Evolutionary conservation across 176 grass and related monocot species (phyloP).

Genomic region (Elymus sibiricus): DNA sequence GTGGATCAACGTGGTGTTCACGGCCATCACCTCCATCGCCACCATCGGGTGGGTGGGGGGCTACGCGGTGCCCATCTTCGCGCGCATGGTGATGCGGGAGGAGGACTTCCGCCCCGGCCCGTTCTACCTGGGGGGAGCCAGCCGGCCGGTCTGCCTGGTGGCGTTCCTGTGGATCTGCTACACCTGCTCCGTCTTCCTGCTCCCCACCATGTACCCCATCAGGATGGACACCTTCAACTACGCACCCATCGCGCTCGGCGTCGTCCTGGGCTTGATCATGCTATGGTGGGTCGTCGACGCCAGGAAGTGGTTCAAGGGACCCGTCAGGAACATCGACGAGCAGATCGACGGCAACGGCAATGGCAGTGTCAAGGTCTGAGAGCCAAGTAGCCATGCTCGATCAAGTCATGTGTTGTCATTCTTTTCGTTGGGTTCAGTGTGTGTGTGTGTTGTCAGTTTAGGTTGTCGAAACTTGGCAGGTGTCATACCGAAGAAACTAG

Average conservation of each 20-base stretch:
- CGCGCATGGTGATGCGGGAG: conserved; percentile 83
- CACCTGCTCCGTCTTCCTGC: conserved; percentile 90
- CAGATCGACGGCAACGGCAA: neutral
- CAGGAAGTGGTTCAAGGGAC: conserved; percentile 88
- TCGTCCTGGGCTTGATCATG: conserved; percentile 56
- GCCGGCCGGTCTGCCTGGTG: conserved; percentile 81
- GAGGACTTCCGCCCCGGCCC: conserved; percentile 73
- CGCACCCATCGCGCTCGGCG: conserved; percentile 67
- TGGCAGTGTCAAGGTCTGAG: conserved; percentile 42
- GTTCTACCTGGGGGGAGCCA: conserved; percentile 72
- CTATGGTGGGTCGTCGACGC: conserved; percentile 95
- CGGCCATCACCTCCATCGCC: conserved; percentile 88
- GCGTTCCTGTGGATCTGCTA: conserved; percentile 98
- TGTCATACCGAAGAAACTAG: neutral
- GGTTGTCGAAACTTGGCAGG: neutral
- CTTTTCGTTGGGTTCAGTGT: neutral
- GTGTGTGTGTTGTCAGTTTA: neutral
- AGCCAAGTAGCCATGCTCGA: neutral
- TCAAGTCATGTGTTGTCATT: neutral
- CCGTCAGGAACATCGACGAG: conserved; percentile 84
- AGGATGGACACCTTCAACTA: conserved; percentile 83
- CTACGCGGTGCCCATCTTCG: conserved; percentile 96
- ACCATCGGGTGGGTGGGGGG: conserved; percentile 94
- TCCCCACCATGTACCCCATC: conserved; percentile 83
- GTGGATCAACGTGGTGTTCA: conserved; percentile 88